Base-by-base conservation (phyloP, 257 asterid genomes). In the Solanum etuberosum region DNA sequence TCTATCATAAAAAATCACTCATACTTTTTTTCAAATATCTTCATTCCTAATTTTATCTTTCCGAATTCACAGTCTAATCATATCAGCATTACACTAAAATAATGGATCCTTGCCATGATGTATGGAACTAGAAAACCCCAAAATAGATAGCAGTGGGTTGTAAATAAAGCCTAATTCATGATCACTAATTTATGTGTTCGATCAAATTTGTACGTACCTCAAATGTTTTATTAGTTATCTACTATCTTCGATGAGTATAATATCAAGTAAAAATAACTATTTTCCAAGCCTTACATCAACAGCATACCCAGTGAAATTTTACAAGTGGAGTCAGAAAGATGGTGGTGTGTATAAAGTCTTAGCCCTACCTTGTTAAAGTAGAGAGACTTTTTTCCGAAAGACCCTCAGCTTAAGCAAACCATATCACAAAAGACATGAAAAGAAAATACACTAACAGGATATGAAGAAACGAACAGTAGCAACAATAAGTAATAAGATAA, bases 71-170 rank as follows among this genome's bases (percentile, higher is more conserved):
- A 1, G 12, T 57, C 12, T 57, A 20, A 57, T 57, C 25, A 57
- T 57, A 57, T 20, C 25, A 7, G 63, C 63, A 20, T 54, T 20
- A 54, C 63, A 1, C 5, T 3, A 57, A 57, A 57, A 57, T 20
- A 57, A 83, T 96, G 96, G 87, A 97, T 86, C 61, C 89, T 92
- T 71, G 97, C 93, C 95, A 97, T 95, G 42, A 94, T 0, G 87
- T 92, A 97, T 61, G 99, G 99, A 68, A 91, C 46, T 43, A 93
- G 94, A 89, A 96, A 97, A 87, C 98, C 99, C 99, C 99, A 97
- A 14, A 98, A 97, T 48, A 96, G 92, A 92, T 97, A 97, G 91
- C 95, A 94, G 92, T 95, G 99, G 88, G 87, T 25, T 89, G 94
- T 93, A 93, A 95, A 97, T 87, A 97, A 89, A 65, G 93, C 98